Conservation (phyloP, 768 basidiomycete species). For the Boletellus emodensis region DNA sequence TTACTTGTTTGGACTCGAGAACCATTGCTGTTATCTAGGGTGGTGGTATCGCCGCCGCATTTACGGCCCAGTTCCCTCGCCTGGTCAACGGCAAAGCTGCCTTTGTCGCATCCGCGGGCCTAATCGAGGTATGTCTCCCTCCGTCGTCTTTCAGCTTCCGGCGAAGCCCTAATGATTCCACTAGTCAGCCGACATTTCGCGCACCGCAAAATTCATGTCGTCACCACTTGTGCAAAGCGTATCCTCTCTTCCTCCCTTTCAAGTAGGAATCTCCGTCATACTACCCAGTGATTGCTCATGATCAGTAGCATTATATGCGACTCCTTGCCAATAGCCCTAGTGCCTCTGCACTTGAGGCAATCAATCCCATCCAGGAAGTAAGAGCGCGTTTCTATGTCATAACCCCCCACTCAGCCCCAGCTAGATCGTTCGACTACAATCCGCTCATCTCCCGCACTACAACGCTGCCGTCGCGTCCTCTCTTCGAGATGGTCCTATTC, state of each 20-base stretch:
- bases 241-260: constrained; percentile 57
- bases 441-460: constrained; percentile 70
- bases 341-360: constrained; percentile 12
- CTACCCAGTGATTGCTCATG: background rate
- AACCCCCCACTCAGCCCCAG: background rate
- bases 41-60: constrained; percentile 68
- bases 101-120: constrained; percentile 65
- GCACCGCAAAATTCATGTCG: constrained; percentile 75
- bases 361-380: constrained; percentile 44
- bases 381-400: background rate
- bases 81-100: constrained; percentile 62
- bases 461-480: constrained; percentile 76
- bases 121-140: constrained; percentile 51
- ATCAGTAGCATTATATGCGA: constrained; percentile 47
- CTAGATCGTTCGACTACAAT: constrained; percentile 73
- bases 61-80: constrained; percentile 66
- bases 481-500: constrained; percentile 66
- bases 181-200: constrained; percentile 62
- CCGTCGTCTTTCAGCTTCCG: background rate
- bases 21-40: constrained; percentile 43
- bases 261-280: constrained; percentile 34
- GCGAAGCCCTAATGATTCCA: background rate
- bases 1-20: constrained; percentile 4
- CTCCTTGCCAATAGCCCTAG: constrained; percentile 39
- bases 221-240: constrained; percentile 68